Conservation (phyloP, 2,329 filamentous ascomycete species). For the Epichloe elymi region DNA sequence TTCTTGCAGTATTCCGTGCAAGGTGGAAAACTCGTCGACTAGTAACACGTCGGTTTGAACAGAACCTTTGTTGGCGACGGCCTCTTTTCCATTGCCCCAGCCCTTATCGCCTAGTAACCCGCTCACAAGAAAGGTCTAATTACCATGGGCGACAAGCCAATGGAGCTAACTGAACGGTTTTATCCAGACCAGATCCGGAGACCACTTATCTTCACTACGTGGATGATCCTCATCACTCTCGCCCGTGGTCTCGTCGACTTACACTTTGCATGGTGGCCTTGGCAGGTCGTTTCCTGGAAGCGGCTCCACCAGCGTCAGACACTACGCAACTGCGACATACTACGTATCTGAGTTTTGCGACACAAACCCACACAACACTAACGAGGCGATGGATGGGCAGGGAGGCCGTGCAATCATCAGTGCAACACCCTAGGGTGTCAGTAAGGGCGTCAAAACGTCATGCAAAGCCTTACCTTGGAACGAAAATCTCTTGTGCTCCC, state of each 20-base stretch:
- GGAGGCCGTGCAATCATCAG: not conserved
- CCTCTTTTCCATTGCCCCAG: not conserved
- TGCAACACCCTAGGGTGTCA: not conserved
- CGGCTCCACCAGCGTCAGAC: conserved; percentile 4
- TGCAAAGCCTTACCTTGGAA: not conserved
- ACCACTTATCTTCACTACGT: not conserved
- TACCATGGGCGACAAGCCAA: not conserved
- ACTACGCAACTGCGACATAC: not conserved
- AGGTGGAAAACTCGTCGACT: not conserved
- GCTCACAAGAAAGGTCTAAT: not conserved
- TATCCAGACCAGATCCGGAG: not conserved
- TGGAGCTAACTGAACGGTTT: not conserved
- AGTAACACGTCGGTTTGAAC: not conserved
- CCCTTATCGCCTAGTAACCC: not conserved
- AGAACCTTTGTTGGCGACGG: not conserved
- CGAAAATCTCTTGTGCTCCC: not conserved
- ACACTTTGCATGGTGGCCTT: not conserved
- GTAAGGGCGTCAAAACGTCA: not conserved
- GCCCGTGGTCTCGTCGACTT: not conserved
- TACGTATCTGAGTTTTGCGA: not conserved
- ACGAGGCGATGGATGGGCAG: not conserved
- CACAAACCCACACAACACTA: not conserved
- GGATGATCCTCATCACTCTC: not conserved
- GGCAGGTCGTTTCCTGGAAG: not conserved
- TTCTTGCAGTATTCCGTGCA: not conserved